Evolutionary conservation across 768 basidiomycete species (phyloP).

Genomic region (Auricularia cornea): DNA sequence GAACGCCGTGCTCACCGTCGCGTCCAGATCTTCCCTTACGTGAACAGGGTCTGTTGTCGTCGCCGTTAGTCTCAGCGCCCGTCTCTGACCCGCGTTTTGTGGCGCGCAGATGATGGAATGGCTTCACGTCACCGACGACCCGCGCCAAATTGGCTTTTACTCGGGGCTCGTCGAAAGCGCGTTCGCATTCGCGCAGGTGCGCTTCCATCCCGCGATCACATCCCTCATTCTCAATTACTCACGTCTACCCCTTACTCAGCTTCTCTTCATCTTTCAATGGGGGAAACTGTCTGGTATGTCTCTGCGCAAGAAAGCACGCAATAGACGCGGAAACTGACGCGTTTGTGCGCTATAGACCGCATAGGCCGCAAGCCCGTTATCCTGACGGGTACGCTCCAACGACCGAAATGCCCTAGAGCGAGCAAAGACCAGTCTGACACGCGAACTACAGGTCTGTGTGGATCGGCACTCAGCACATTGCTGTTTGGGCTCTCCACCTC

Average conservation of each 20-base stretch:
- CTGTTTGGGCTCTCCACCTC: constrained; percentile 51
- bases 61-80: not conserved
- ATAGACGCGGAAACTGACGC: not conserved
- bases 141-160: constrained; percentile 58
- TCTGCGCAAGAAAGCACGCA: not conserved
- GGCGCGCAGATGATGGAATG: constrained; percentile 43
- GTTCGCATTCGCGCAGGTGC: constrained; percentile 37
- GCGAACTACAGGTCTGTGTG: constrained; percentile 10
- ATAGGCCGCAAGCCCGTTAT: constrained; percentile 60
- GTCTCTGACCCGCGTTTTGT: not conserved
- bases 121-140: constrained; percentile 48
- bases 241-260: constrained; percentile 31
- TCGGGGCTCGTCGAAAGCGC: constrained; percentile 61
- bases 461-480: constrained; percentile 42
- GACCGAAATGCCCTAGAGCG: not conserved
- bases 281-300: constrained; percentile 45
- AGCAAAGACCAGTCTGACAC: not conserved
- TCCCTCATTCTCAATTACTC: too few relatives aligned
- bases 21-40: constrained; percentile 55
- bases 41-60: constrained; percentile 30
- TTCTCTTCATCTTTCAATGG: constrained; percentile 56
- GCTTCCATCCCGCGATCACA: too few relatives aligned
- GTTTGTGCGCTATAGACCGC: constrained; percentile 37
- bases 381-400: constrained; percentile 35
- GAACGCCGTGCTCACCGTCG: not conserved